Evolutionary conservation across 2,329 filamentous ascomycete genomes (phyloP).

Genomic region (Cladorrhinum sp.): DNA sequence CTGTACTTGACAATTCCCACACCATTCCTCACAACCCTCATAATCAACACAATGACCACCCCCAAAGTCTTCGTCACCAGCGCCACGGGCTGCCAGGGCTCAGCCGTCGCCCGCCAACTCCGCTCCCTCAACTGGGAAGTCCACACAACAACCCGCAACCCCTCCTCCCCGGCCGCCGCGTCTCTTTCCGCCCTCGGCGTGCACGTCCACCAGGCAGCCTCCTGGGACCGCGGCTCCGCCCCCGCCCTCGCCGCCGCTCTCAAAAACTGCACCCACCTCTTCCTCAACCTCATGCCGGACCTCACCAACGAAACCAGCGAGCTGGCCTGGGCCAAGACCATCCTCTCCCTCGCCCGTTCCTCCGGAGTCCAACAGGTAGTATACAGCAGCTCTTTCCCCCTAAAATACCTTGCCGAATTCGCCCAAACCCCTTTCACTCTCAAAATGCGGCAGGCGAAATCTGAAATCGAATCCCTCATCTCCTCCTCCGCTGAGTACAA

Average conservation of each 20-base stretch:
- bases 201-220: slow-evolving; percentile 32
- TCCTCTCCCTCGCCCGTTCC: slow-evolving; percentile 37
- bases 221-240: slow-evolving; percentile 36
- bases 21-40: too few relatives aligned
- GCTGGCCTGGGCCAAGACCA: slow-evolving; percentile 29
- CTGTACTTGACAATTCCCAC: too few relatives aligned
- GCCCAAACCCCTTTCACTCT: slow-evolving; percentile 27
- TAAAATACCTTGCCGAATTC: slow-evolving; percentile 31
- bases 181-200: slow-evolving; percentile 34
- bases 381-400: slow-evolving; percentile 35
- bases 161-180: slow-evolving; percentile 30
- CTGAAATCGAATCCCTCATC: slow-evolving; percentile 40
- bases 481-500: slow-evolving; percentile 30
- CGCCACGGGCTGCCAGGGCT: slow-evolving; percentile 41
- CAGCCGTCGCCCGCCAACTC: slow-evolving; percentile 35
- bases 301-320: slow-evolving; percentile 33
- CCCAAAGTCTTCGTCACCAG: slow-evolving; percentile 38
- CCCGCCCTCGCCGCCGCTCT: slow-evolving; percentile 31
- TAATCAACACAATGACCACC: slow-evolving; percentile 25
- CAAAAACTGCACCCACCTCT: slow-evolving; percentile 31
- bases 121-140: slow-evolving; percentile 31
- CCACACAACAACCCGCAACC: slow-evolving; percentile 33
- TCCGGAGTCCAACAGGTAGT: slow-evolving; percentile 38
- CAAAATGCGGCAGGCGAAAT: slow-evolving; percentile 38
- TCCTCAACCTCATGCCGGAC: slow-evolving; percentile 35